phyloP scores from a whole-genome alignment of 257 asterid genomes.

The Jaltomata sinuosa region DNA sequence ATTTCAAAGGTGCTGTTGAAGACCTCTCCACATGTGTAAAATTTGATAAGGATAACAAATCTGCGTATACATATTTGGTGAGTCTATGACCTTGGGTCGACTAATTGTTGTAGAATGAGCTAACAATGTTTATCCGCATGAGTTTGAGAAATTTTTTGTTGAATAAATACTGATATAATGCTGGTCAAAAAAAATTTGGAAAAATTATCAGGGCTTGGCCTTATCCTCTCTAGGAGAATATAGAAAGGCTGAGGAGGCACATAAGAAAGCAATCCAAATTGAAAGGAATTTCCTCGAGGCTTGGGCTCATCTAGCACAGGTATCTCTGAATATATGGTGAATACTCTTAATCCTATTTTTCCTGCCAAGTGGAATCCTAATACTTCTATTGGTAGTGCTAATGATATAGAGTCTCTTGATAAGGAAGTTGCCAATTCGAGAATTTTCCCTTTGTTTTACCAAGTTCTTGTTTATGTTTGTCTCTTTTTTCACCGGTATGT shows the following conservation, averaged over 20 bases:
- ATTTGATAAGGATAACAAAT: constrained; percentile 76
- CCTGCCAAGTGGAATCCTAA: background rate
- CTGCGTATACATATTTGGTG: constrained; percentile 95
- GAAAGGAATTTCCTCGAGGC: constrained; percentile 85
- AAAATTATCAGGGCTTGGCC: constrained; percentile 69
- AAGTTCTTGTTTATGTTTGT: background rate
- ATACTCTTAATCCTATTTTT: background rate
- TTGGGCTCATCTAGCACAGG: constrained; percentile 98
- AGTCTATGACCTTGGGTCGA: constrained; percentile 18
- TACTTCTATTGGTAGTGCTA: background rate
- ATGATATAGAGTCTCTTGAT: background rate
- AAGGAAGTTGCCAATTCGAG: background rate
- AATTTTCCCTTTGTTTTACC: background rate
- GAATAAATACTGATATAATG: background rate
- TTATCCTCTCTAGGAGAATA: constrained; percentile 83
- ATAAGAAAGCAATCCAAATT: constrained; percentile 76
- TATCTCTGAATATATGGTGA: constrained; percentile 14
- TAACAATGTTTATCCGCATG: background rate
- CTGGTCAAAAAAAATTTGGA: constrained; percentile 3
- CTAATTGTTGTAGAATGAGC: background rate
- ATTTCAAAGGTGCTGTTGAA: constrained; percentile 77
- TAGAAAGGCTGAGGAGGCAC: constrained; percentile 86
- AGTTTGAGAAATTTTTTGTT: background rate
- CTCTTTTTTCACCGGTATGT: background rate
- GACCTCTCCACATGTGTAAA: constrained; percentile 83